Evolutionary conservation across 345 rosid species (phyloP), one percentile per base, ranked within the genome.

Genomic region (Arabidopsis suecica): DNA sequence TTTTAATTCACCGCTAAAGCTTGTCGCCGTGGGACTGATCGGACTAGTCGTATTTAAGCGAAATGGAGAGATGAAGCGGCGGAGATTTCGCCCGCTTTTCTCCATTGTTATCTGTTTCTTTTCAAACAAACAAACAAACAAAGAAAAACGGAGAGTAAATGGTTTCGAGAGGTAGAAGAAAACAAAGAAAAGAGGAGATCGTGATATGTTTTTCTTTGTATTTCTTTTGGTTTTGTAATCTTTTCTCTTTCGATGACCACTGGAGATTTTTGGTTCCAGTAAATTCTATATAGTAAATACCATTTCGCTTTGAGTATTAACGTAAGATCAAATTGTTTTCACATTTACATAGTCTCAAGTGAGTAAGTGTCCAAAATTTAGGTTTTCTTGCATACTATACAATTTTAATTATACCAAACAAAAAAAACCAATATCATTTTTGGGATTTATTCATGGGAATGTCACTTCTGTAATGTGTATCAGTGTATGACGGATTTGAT

Each of bases 81-180:
- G 37, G 78, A 72, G 74, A 51, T 42, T 72, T 67, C 70, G 81
- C 81, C 81, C 81, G 73, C 81, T 42, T 64, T 64, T 78, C 81
- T 78, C 42, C 64, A 25, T 40, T 48, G 1, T 47, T 56, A 20
- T 71, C 7, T 71, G 67, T 77, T 64, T 71, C 23, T 71, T 78
- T 72, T 18, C 13, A 32, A 53, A 14, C 30, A 20, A 54, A 5
- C 49, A 37, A 47, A 37, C 6, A 30, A 34, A 18, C 13, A 18
- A n/a, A 16, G 30, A 50, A 51, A 34, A 38, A 71, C 8, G 40
- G 32, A 62, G 71, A 44, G 37, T 32, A 68, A 77, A 70, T 25
- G 66, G 80, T 30, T 57, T 57, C 10, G 61, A 45, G 68, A 37
- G 51, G 22, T 25, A 36, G 60, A 38, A 65, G 1, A 41, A 16